phyloP scores from a whole-genome alignment of 2,329 filamentous ascomycete genomes.

The Coniella vitis region DNA sequence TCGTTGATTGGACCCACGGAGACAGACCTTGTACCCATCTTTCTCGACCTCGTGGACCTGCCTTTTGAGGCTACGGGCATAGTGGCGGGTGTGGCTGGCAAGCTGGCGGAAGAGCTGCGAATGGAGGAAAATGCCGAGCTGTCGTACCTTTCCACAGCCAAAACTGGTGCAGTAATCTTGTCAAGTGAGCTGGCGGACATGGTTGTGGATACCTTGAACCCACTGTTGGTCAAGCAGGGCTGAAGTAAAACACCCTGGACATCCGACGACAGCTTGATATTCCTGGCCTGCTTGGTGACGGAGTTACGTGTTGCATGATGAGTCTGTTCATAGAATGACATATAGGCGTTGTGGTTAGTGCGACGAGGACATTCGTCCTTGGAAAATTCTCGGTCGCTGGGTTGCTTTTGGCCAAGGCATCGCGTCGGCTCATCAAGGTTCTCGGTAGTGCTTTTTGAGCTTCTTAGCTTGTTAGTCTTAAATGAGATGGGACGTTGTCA shows the following conservation, averaged over 20 bases:
- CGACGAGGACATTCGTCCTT: too few species aligned
- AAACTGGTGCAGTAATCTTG: conserved; percentile 84
- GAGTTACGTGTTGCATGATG: too few species aligned
- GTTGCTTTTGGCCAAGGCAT: too few species aligned
- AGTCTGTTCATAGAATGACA: too few species aligned
- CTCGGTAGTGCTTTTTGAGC: too few species aligned
- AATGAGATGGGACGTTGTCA: too few species aligned
- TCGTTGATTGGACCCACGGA: conserved; percentile 70
- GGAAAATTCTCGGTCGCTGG: too few species aligned
- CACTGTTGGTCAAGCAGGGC: conserved; percentile 35
- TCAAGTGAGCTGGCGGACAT: conserved; percentile 65
- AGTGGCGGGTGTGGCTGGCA: conserved; percentile 85
- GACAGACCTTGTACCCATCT: conserved; percentile 74
- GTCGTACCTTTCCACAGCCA: conserved; percentile 83
- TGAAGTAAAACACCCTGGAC: background rate
- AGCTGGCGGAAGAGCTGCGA: conserved; percentile 66
- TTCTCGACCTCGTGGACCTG: conserved; percentile 73
- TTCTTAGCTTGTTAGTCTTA: too few species aligned
- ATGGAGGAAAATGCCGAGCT: conserved; percentile 60
- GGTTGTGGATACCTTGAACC: conserved; percentile 63
- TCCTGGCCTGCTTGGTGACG: background rate
- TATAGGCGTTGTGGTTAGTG: too few species aligned
- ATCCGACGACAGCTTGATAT: background rate
- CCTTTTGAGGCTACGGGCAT: conserved; percentile 89
- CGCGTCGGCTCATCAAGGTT: too few species aligned